Evolutionary conservation across 768 basidiomycete species (phyloP), one percentile per base, ranked within the genome.

Genomic region (Suillus paluster): DNA sequence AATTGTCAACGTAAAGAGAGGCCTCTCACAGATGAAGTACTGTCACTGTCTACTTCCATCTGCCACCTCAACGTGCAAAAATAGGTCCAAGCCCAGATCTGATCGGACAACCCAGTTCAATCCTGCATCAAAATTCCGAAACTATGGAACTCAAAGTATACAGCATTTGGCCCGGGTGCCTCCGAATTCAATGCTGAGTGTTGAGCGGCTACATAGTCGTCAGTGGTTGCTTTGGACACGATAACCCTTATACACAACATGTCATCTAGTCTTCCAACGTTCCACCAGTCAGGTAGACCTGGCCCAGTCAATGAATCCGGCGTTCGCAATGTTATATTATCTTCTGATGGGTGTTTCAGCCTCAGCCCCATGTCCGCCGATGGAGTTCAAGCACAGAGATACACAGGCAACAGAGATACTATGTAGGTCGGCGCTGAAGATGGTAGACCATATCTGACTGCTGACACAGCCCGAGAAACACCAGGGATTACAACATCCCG

Each of bases 401-500:
- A 54, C 15, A 8, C 46, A 15, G 17, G 8, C 25, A 50, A 30
- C 17, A 50, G 5, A 10, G 1, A 49, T 19, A 17, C 7, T 15
- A 54, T 54, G 53, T 54, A 38, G 2, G 53, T 25, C 53, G 5
- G 53, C 10, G 36, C 15, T 23, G 1, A 9, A 38, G 17, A 50
- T 25, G 1, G 23, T 54, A 7, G 23, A 19, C 36, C 15, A 38
- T 38, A 14, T 17, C 34, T n/a, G 21, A 54, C 17, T 5, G 11
- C 49, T 38, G 21, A 17, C 9, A 8, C n/a, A 56, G 55, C 14
- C 25, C 12, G n/a, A 53, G 63, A 33, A 4, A 48, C 39, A 10
- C 30, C 5, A 70, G 50, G 30, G 58, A 64, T 14, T 69, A 48
- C 14, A 69, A 14, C 8, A 65, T 59, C 49, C 63, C 62, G 1